Evolutionary conservation across 805 yeast species (phyloP), one percentile per base, ranked within the genome.

Genomic region (Nakazawaea ambrosiae): DNA sequence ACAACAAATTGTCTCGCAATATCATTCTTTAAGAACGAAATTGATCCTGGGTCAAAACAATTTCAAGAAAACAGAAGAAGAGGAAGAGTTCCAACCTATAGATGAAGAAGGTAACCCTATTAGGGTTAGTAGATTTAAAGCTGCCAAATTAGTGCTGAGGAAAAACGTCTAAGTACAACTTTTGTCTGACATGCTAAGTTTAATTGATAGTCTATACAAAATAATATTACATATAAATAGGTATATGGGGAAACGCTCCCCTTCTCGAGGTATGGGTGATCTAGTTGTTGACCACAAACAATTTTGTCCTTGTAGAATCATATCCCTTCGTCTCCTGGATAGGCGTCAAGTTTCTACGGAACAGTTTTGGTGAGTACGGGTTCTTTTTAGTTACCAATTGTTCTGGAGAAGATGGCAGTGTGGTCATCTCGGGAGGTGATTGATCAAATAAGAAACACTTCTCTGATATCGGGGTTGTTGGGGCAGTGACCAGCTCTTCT

Each of bases 51-150:
- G 52, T 31, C 58, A 58, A 29, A 62, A 68, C 25, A 73, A 73
- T 1, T 73, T 51, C 41, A 59, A 53, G 35, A 61, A 65, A 42
- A 57, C 70, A 1, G 70, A 68, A 2, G 58, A 63, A 34, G 84
- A 73, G 28, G 48, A 57, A 42, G 89, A 77, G 40, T 48, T 75
- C 15, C 94, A 82, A 49, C 87, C 86, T 0, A 60, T 82, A 5
- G 87, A 82, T 46, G 81, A 74, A 38, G 49, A 58, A 27, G 86
- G 86, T 0, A 69, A 74, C 38, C 77, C 78, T 0, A 53, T 72
- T 6, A 77, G 66, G 42, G 60, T 73, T 1, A 83, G 94, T 50
- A 62, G 87, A 36, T 86, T 86, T 55, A 81, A 66, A 49, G 74
- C 84, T 9, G 81, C 84, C 14, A 46, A 57, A 30, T 42, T 49